Evolutionary conservation across 2,329 filamentous ascomycete species (phyloP), one percentile per base, ranked within the genome.

Genomic region (Sphaerulina populicola): DNA sequence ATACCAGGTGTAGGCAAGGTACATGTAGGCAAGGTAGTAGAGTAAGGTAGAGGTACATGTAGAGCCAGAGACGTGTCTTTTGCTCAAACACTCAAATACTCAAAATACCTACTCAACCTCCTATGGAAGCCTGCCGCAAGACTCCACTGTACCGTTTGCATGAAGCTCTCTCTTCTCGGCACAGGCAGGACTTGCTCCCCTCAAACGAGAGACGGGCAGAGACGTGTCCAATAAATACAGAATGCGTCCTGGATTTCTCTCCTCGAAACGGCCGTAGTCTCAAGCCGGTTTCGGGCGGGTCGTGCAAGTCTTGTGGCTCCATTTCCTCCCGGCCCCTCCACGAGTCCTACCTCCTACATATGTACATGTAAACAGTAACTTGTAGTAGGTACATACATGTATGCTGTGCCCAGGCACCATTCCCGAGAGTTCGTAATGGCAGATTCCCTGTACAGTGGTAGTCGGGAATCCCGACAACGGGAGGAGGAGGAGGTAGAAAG

Each of bases 211-310:
- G 9, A 14, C 10, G 8, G 11, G 31, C 21, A 15, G 11, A 33
- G 21, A 6, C 33, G 27, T 39, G 31, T 44, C 41, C n/a, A 37
- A 14, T 44, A 21, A 23, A 8, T 10, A 47, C 23, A 33, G 27
- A 27, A 41, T 37, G 39, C 31, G 15, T 15, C 7, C 38, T 27
- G 18, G 18, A 18, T 2, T 18, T 2, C 18, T 42, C 37, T 21
- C 33, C n/a, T 44, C 39, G 40, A 50, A 50, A 50, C 44, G 44
- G n/a, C 42, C 37, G 35, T 44, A 31, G 49, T 55, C 35, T 48
- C 53, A 50, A 18, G 42, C 49, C 42, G 30, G 43, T 44, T 35
- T 52, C 46, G 41, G 43, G 53, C 46, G 38, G 40, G 46, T 41
- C 2, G 41, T 37, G 46, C 51, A 53, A 45, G 12, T 27, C 21